These are phyloP conservation scores for Parsonsia alboflavescens DNA, from an alignment of 257 asterid genomes.

Conservation along the genomic window DNA sequence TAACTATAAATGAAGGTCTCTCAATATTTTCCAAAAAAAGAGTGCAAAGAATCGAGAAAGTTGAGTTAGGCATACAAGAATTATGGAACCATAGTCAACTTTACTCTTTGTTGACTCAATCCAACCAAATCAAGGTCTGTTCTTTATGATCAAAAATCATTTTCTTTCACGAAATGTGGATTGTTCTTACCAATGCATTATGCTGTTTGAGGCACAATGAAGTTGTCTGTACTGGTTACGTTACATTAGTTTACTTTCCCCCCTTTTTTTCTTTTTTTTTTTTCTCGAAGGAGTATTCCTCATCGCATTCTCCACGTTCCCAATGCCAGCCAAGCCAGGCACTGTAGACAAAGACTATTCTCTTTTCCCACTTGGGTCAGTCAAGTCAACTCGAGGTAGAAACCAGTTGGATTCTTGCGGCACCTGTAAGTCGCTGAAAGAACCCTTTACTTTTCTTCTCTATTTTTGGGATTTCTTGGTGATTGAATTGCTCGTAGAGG, in stretches of 20 bases:
- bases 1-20: too few species aligned
- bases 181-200: neutral
- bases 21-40: neutral
- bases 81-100: too few species aligned
- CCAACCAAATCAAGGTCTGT: neutral
- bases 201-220: neutral
- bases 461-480: constrained; percentile 9
- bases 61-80: neutral
- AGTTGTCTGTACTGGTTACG: neutral
- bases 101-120: neutral
- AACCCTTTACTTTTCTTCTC: neutral
- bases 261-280: neutral
- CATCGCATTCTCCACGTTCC: neutral
- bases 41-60: neutral
- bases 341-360: neutral
- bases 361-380: neutral
- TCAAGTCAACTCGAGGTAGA: constrained; percentile 17
- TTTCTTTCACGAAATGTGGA: neutral
- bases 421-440: constrained; percentile 3
- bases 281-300: neutral
- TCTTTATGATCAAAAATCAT: neutral
- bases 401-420: constrained; percentile 3
- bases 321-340: neutral
- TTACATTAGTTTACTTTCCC: neutral
- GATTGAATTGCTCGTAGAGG: neutral